Conservation (phyloP, 2,329 filamentous ascomycete genomes). For the Pseudocercospora fuligena region DNA sequence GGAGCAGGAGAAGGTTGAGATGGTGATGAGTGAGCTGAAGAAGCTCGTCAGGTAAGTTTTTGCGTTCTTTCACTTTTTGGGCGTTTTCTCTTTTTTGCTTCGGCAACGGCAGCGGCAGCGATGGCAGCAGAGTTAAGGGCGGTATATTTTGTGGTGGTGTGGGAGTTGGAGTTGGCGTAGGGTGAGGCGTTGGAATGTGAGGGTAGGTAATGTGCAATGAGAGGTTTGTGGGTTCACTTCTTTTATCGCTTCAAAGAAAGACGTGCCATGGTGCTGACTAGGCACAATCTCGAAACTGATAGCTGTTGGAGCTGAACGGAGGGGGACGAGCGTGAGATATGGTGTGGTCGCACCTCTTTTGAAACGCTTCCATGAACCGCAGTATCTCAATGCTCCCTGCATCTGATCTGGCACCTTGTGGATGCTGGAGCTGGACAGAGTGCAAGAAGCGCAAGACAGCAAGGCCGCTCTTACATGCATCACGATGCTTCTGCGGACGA, state of each 20-base stretch:
- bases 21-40: background rate
- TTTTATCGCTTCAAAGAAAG: too few species aligned
- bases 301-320: too few species aligned
- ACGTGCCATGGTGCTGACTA: too few species aligned
- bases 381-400: too few species aligned
- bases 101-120: background rate
- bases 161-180: background rate
- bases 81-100: background rate
- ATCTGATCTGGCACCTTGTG: too few species aligned
- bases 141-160: background rate
- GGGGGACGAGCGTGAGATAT: too few species aligned
- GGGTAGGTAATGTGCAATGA: background rate
- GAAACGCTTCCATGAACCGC: too few species aligned
- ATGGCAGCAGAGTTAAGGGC: background rate
- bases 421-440: too few species aligned
- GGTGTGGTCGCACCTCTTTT: too few species aligned
- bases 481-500: too few species aligned
- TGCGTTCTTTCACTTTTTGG: background rate
- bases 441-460: too few species aligned
- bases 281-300: too few species aligned
- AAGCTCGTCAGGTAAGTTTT: background rate
- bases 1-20: background rate
- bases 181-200: background rate
- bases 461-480: background rate
- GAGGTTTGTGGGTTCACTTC: background rate